Evolutionary conservation across 345 rosid genomes (phyloP), one percentile per base, ranked within the genome.

Genomic region (Limnanthes douglasii): DNA sequence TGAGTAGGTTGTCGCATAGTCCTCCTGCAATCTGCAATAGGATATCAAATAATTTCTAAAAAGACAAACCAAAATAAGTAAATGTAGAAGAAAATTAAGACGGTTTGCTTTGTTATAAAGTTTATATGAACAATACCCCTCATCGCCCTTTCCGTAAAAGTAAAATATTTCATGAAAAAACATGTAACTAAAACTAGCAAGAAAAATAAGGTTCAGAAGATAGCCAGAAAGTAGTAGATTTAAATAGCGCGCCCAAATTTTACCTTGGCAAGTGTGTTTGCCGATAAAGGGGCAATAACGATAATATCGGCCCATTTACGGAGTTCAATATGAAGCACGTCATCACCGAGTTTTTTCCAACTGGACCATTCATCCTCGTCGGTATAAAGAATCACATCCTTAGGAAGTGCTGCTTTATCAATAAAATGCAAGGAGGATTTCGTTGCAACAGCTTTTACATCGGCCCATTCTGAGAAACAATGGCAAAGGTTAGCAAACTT

Each of bases 11-110:
- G 56, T 84, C 98, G 51, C 95, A 72, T 15, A 84, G 56, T 11
- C 98, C 98, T 11, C 92, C 86, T 29, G 96, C 98, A 56, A 90
- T 80, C 98, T 90, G 50, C 34, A 68, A 11, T n/a, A n/a, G n/a
- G n/a, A n/a, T n/a, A n/a, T n/a, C n/a, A n/a, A n/a, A n/a, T n/a
- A n/a, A n/a, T n/a, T n/a, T n/a, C n/a, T n/a, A n/a, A n/a, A n/a
- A n/a, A n/a, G n/a, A n/a, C n/a, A n/a, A n/a, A n/a, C n/a, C n/a
- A n/a, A n/a, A n/a, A n/a, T n/a, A n/a, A n/a, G n/a, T n/a, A n/a
- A n/a, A n/a, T n/a, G n/a, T n/a, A n/a, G n/a, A n/a, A n/a, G n/a
- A n/a, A n/a, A n/a, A n/a, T n/a, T n/a, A n/a, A n/a, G n/a, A n/a
- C n/a, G n/a, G n/a, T n/a, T n/a, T n/a, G n/a, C n/a, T n/a, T n/a